Evolutionary conservation across 2,329 filamentous ascomycete genomes (phyloP).

Genomic region (Monilinia fructicola): DNA sequence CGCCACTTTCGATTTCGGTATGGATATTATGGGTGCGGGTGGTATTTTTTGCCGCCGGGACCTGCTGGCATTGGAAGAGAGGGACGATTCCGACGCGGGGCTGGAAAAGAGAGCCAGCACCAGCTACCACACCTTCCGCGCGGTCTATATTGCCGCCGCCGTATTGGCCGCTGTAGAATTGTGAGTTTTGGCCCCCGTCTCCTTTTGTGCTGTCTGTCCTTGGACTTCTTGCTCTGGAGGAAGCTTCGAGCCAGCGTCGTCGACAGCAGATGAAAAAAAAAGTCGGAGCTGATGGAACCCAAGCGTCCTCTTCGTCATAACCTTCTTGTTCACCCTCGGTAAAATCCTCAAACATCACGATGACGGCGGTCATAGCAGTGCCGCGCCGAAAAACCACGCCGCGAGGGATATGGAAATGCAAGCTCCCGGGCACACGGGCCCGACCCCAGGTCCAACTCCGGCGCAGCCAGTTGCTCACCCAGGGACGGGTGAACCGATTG

Average conservation of each 20-base stretch:
- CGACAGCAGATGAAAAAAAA: too few species aligned
- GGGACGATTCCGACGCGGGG: neutral
- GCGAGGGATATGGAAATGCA: conserved; percentile 19
- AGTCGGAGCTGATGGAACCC: neutral
- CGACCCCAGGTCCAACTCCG: neutral
- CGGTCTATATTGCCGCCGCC: conserved; percentile 9
- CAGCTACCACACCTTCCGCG: conserved; percentile 8
- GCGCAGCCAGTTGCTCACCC: neutral
- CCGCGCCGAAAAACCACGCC: neutral
- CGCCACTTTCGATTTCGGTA: neutral
- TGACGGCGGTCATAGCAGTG: neutral
- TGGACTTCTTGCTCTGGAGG: neutral
- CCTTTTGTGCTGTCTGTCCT: neutral
- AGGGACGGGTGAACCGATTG: neutral
- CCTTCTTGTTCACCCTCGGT: conserved; percentile 6
- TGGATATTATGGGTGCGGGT: conserved; percentile 9
- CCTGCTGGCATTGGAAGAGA: conserved; percentile 12
- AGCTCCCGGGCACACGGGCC: neutral
- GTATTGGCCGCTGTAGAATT: conserved; percentile 21
- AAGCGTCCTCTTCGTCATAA: conserved; percentile 20
- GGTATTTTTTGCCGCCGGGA: conserved; percentile 8
- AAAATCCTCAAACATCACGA: conserved; percentile 6
- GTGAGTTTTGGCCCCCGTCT: neutral
- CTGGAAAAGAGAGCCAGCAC: conserved; percentile 7
- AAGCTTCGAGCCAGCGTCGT: too few species aligned